These are phyloP conservation scores for Alternaria triticimaculans DNA, from an alignment of 2,329 filamentous ascomycete genomes.

Conservation along the genomic window DNA sequence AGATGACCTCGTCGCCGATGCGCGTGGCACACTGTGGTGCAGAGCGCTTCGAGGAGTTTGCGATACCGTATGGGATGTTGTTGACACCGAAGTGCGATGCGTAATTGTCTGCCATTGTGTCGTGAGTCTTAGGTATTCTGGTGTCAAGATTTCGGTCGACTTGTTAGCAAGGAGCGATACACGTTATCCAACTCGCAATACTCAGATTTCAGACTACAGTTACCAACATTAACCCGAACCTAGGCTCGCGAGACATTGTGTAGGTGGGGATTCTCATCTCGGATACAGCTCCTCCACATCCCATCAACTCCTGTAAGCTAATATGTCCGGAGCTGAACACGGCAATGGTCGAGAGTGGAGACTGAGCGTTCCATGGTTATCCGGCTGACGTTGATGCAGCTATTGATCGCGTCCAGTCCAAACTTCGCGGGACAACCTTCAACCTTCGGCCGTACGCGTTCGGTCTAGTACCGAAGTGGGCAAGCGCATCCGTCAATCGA, in stretches of 20 bases:
- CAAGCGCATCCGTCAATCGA: slow-evolving; percentile 2
- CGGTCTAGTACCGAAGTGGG: not conserved
- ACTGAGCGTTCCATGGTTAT: not conserved
- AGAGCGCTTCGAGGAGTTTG: slow-evolving; percentile 27
- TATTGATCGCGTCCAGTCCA: not conserved
- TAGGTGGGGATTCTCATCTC: slow-evolving; percentile 1
- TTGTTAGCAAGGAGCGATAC: not conserved
- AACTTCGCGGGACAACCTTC: not conserved
- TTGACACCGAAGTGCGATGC: slow-evolving; percentile 39
- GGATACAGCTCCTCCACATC: slow-evolving; percentile 21
- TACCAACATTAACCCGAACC: not conserved
- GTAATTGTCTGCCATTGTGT: slow-evolving; percentile 28
- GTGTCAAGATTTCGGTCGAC: not conserved
- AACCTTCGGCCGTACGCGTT: not conserved
- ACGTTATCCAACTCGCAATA: not conserved
- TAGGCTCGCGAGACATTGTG: not conserved
- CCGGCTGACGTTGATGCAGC: not conserved
- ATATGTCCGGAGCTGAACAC: slow-evolving; percentile 2
- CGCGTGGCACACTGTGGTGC: slow-evolving; percentile 58
- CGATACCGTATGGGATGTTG: slow-evolving; percentile 44
- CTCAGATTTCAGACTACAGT: not conserved
- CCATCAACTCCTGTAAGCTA: not conserved
- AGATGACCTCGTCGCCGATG: slow-evolving; percentile 59
- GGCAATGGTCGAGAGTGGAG: not conserved
- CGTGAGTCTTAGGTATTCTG: not conserved